A percentile compares a stretch with the other conserved stretches of the same genome.
Evolutionary conservation across 1,284 basidiomycete species (phyloP).

Genomic region (Cronartium quercuum): DNA sequence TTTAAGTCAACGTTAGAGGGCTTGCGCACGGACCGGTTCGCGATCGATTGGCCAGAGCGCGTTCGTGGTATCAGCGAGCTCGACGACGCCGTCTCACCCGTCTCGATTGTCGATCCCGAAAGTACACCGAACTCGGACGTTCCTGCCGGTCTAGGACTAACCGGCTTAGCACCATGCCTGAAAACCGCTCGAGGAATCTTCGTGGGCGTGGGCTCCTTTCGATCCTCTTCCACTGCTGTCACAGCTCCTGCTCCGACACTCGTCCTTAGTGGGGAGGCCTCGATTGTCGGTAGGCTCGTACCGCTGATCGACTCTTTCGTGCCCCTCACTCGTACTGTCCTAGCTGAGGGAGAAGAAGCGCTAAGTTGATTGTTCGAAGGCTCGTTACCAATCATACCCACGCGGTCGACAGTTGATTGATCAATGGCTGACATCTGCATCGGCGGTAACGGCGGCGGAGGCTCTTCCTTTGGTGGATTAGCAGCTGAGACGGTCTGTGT

Average conservation of each 20-base stretch:
- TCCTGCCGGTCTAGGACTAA: conserved; percentile 13
- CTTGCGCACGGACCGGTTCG: conserved; percentile 1
- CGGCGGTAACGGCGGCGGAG: conserved; percentile 61
- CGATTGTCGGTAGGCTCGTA: conserved; percentile 58
- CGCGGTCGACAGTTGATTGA: conserved; percentile 61
- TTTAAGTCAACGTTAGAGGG: conserved; percentile 27
- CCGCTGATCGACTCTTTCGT: conserved; percentile 63
- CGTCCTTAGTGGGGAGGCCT: conserved; percentile 59
- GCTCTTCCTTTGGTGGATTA: conserved; percentile 62
- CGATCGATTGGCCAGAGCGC: conserved; percentile 15
- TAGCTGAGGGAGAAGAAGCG: conserved; percentile 51
- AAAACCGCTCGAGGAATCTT: conserved; percentile 80
- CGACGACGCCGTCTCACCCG: not conserved
- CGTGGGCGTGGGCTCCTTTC: conserved; percentile 58
- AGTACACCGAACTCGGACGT: not conserved
- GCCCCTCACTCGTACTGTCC: conserved; percentile 48
- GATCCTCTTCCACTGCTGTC: conserved; percentile 37
- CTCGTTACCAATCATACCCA: conserved; percentile 42
- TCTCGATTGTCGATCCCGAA: not conserved
- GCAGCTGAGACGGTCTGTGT: conserved; percentile 75
- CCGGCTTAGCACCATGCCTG: conserved; percentile 1
- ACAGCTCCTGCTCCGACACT: too few relatives aligned
- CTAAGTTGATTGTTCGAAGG: conserved; percentile 49
- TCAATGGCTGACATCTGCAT: conserved; percentile 79
- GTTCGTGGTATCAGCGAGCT: conserved; percentile 28